Evolutionary conservation across 352 stramenopile genomes (phyloP).

Genomic region (Blastocystis sp.): DNA sequence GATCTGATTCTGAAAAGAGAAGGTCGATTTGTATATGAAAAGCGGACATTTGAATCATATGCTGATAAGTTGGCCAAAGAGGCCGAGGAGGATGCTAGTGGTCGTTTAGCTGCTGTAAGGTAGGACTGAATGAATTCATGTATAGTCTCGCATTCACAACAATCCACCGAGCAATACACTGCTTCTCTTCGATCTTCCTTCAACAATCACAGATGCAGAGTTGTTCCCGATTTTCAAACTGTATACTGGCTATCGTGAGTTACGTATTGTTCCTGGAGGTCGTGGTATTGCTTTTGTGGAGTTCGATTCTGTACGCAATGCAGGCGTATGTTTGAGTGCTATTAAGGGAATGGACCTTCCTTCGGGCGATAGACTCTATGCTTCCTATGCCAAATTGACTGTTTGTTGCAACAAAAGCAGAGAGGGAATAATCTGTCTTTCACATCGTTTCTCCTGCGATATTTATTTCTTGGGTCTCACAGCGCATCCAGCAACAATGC

Average conservation of each 20-base stretch:
- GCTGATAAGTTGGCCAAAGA: conserved; percentile 19
- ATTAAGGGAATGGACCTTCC: conserved; percentile 19
- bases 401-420: conserved; percentile 36
- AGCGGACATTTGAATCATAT: conserved; percentile 60
- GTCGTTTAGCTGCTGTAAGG: neutral
- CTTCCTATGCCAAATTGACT: conserved; percentile 49
- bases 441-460: neutral
- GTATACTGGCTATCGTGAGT: conserved; percentile 22
- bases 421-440: conserved; percentile 53
- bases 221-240: conserved; percentile 45
- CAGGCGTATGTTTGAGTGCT: conserved; percentile 27
- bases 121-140: neutral
- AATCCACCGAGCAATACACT: conserved; percentile 53
- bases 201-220: conserved; percentile 16
- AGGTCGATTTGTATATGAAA: conserved; percentile 40
- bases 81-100: neutral
- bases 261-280: conserved; percentile 49
- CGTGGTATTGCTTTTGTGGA: conserved; percentile 65
- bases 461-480: conserved; percentile 61
- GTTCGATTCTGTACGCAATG: conserved; percentile 38
- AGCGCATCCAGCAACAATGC: conserved; percentile 52
- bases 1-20: conserved; percentile 67
- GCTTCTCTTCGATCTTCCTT: conserved; percentile 47
- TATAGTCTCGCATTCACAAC: conserved; percentile 38
- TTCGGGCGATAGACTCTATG: conserved; percentile 38